Conservation (phyloP, 331 rosid species). For the Acacia concinna region DNA sequence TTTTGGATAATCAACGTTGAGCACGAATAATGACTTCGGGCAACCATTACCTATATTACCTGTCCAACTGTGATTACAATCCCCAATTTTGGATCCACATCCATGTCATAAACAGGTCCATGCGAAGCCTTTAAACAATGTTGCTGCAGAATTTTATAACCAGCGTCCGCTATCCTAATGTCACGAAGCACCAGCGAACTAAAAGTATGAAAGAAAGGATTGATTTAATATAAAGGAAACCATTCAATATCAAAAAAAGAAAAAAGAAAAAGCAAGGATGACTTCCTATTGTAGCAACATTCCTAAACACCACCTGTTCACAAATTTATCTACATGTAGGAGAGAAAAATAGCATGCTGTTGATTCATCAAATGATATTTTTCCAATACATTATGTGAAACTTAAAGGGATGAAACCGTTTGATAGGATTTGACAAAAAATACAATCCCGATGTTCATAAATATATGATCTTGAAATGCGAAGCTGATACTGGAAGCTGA, state of each 20-base stretch:
- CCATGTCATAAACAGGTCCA: conserved; percentile 78
- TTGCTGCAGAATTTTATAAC: conserved; percentile 45
- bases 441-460: conserved; percentile 3
- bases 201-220: conserved; percentile 24
- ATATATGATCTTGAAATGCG: neutral
- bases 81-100: conserved; percentile 53
- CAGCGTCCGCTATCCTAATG: conserved; percentile 39
- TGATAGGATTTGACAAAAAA: conserved; percentile 3
- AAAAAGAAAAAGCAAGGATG: conserved; percentile 1
- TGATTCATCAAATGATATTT: neutral
- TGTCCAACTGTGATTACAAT: conserved; percentile 73
- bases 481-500: neutral
- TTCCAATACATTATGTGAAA: neutral
- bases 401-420: neutral
- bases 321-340: neutral
- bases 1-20: conserved; percentile 29
- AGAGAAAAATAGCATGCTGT: neutral
- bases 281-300: neutral
- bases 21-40: neutral
- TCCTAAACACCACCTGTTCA: conserved; percentile 2
- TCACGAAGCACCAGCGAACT: conserved; percentile 67
- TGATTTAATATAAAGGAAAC: conserved; percentile 16
- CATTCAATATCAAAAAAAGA: conserved; percentile 22
- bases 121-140: conserved; percentile 60
- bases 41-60: conserved; percentile 45